Base-by-base conservation (phyloP, 2,329 filamentous ascomycete genomes). In the Aquanectria penicillioides region DNA sequence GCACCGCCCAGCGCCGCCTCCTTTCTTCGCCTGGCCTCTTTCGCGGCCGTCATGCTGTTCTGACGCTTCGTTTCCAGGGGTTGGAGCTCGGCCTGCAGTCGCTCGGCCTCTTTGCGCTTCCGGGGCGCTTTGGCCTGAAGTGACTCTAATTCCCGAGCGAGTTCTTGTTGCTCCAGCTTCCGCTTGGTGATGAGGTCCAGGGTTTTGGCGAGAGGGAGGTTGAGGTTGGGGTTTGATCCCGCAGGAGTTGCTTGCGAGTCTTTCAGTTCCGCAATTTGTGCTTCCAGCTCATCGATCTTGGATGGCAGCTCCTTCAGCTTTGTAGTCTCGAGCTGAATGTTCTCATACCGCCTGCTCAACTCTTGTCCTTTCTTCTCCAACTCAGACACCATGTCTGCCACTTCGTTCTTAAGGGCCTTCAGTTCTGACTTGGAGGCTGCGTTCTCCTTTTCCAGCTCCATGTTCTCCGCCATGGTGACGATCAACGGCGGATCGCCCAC, bases 401-500 rank as follows among this genome's bases (percentile, higher is more conserved):
- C 92, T 60, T 94, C 89, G 13, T 85, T 82, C 78, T 98, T 98
- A 69, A 91, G 88, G 36, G 86, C 84, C 74, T 95, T 93, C 28
- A 98, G 83, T 44, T 86, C 84, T 13, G 86, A 86, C 74, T 98
- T 98, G 55, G 86, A 85, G 4, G 82, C 83, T 13, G 92, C 80
- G 59, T 92, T 89, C 55, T 84, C 81, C 66, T 77, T 81, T 72
- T 95, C 92, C 20, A 97, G 78, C 56, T 89, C 88, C 43, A 89
- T 80, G 73, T 97, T 98, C 72, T 98, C 94, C 68, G 89, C 85
- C 37, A 89, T 86, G 34, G 89, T 89, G 57, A 97, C 91, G 40
- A 98, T 90, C 13, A 94, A 83, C 0, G 94, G 95, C 44, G 94
- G 93, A 63, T 97, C 92, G 63, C 92, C 93, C 13, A 96, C 93